These are phyloP conservation scores for Onygenales sp. DNA, from an alignment of 2,329 filamentous ascomycete species.

Conservation along the genomic window DNA sequence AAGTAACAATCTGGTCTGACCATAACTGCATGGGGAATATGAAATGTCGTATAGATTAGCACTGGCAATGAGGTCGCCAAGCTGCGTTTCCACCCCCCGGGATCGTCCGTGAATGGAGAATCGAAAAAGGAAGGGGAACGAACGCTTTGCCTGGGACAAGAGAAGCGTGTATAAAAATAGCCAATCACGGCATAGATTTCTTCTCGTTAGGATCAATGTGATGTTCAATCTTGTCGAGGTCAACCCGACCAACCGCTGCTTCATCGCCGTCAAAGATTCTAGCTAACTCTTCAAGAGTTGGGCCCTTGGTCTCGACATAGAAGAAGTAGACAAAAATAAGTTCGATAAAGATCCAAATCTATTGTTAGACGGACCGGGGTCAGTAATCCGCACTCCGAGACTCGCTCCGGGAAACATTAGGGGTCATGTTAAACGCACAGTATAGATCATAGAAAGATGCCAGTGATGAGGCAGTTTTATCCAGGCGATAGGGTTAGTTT, in stretches of 20 bases:
- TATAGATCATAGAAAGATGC: constrained; percentile 14
- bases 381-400: background rate
- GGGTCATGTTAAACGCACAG: constrained; percentile 45
- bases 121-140: no score
- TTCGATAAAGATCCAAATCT: constrained; percentile 26
- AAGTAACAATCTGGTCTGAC: no score
- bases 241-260: constrained; percentile 20
- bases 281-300: constrained; percentile 60
- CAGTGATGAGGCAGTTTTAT: constrained; percentile 14
- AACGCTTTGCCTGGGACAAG: no score
- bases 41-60: no score
- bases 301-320: constrained; percentile 57
- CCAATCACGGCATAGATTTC: background rate
- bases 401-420: constrained; percentile 31
- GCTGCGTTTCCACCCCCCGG: no score
- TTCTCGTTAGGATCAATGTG: background rate
- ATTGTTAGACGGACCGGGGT: constrained; percentile 25
- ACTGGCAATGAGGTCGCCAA: no score
- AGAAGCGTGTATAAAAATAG: no score
- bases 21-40: no score
- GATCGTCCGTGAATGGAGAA: no score
- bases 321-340: constrained; percentile 24
- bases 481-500: constrained; percentile 18
- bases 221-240: background rate
- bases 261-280: constrained; percentile 60